Conservation (phyloP, 805 yeast species). For the Zygosaccharomyces kombuchaensis region DNA sequence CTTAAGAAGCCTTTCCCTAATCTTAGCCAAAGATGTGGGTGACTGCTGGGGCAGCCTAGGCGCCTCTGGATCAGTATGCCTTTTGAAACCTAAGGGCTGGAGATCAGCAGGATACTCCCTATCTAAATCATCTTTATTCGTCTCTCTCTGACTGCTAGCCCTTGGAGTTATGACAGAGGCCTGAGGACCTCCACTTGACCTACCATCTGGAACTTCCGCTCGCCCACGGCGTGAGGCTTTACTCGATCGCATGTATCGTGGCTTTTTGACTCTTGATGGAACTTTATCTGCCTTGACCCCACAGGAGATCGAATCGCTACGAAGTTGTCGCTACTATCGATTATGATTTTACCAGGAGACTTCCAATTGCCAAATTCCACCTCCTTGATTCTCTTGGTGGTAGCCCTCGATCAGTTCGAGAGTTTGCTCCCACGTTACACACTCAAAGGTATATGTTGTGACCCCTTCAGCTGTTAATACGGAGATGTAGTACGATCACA, state of each 20-base stretch:
- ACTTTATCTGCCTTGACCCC: no score
- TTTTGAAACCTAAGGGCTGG: constrained; percentile 25
- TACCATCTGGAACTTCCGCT: not conserved
- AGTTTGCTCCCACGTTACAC: not conserved
- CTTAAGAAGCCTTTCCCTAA: constrained; percentile 18
- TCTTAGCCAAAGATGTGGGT: constrained; percentile 13
- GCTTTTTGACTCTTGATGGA: not conserved
- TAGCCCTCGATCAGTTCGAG: not conserved
- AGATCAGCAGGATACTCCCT: constrained; percentile 26
- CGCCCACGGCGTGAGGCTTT: not conserved
- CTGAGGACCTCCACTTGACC: not conserved
- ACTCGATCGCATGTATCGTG: not conserved
- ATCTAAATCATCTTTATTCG: not conserved
- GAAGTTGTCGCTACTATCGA: not conserved
- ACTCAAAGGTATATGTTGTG: not conserved
- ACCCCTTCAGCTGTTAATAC: not conserved
- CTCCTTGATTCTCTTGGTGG: not conserved
- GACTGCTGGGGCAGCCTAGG: constrained; percentile 1
- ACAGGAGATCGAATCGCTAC: no score
- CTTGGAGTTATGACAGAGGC: not conserved
- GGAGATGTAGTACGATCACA: not conserved
- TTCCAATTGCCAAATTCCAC: not conserved
- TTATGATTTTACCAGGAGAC: not conserved
- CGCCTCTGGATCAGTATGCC: constrained; percentile 11
- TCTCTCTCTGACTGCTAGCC: not conserved